These are phyloP conservation scores for Yamadazyma sp. DNA, from an alignment of 805 yeast species.

Conservation along the genomic window DNA sequence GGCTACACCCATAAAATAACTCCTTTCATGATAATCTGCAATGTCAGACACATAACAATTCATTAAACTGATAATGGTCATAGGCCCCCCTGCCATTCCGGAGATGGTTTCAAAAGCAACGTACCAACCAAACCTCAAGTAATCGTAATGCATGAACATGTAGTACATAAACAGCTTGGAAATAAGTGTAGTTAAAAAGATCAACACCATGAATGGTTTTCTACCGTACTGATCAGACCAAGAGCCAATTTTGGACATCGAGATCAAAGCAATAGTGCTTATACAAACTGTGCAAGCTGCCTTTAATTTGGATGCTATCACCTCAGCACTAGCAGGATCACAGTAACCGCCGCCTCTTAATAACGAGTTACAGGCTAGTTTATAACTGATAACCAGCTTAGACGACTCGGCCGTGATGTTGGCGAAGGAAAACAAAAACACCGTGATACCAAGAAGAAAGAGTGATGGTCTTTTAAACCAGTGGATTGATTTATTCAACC, in stretches of 20 bases:
- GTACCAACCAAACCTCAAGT: slow-evolving; percentile 36
- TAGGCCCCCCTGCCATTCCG: slow-evolving; percentile 62
- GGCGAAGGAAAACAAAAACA: slow-evolving; percentile 46
- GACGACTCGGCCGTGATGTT: slow-evolving; percentile 37
- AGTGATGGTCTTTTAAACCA: slow-evolving; percentile 63
- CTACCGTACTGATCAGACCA: slow-evolving; percentile 40
- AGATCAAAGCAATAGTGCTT: slow-evolving; percentile 48
- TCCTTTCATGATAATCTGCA: slow-evolving; percentile 59
- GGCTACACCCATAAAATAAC: slow-evolving; percentile 56
- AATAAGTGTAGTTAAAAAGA: slow-evolving; percentile 19
- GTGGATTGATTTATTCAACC: slow-evolving; percentile 39
- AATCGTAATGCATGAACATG: slow-evolving; percentile 24
- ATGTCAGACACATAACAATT: slow-evolving; percentile 77
- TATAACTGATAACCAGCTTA: slow-evolving; percentile 36
- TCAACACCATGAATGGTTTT: slow-evolving; percentile 24
- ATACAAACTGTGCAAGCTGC: slow-evolving; percentile 41
- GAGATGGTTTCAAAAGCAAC: slow-evolving; percentile 46
- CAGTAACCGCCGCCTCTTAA: slow-evolving; percentile 21
- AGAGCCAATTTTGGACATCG: slow-evolving; percentile 53
- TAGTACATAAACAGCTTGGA: slow-evolving; percentile 24
- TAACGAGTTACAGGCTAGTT: slow-evolving; percentile 29
- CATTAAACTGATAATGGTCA: slow-evolving; percentile 54
- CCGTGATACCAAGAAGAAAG: slow-evolving; percentile 43
- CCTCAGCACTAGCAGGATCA: slow-evolving; percentile 34
- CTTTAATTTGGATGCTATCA: slow-evolving; percentile 48